A percentile compares a stretch with the other conserved stretches of the same genome.
Evolutionary conservation across 1,284 basidiomycete species (phyloP).

Genomic region (Rhodotorula sp.): DNA sequence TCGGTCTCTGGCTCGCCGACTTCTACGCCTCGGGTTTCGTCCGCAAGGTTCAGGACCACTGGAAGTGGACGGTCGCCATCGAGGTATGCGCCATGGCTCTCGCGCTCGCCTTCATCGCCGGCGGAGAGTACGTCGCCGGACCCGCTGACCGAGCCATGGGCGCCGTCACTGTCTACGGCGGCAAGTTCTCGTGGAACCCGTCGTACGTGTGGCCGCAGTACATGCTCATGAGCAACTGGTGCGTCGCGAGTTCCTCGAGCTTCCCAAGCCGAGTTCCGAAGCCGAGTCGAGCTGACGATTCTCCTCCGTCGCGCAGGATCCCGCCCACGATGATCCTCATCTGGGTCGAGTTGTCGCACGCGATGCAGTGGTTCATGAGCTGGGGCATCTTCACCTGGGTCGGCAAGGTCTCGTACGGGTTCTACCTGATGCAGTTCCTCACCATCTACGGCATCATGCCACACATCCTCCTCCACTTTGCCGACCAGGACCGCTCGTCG

Average conservation of each 20-base stretch:
- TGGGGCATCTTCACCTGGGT: slow-evolving; percentile 51
- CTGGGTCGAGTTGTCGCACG: slow-evolving; percentile 51
- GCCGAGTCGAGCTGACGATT: not conserved
- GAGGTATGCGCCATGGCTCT: slow-evolving; percentile 48
- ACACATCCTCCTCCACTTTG: slow-evolving; percentile 49
- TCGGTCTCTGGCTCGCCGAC: slow-evolving; percentile 50
- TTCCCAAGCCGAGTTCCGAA: not conserved
- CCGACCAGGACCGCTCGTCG: slow-evolving; percentile 38
- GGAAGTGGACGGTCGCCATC: slow-evolving; percentile 48
- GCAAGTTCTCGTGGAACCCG: slow-evolving; percentile 48
- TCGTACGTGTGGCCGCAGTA: slow-evolving; percentile 48
- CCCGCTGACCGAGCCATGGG: slow-evolving; percentile 47
- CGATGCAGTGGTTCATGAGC: slow-evolving; percentile 51
- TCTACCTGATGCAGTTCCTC: slow-evolving; percentile 53
- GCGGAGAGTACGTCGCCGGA: slow-evolving; percentile 47
- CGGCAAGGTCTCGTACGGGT: slow-evolving; percentile 52
- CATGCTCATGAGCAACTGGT: slow-evolving; percentile 49
- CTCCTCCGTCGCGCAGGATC: slow-evolving; percentile 36
- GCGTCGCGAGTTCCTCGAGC: slow-evolving; percentile 1
- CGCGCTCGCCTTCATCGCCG: slow-evolving; percentile 46
- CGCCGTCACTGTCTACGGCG: slow-evolving; percentile 48
- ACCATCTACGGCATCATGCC: slow-evolving; percentile 52
- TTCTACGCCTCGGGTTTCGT: slow-evolving; percentile 50
- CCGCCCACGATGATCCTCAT: slow-evolving; percentile 43
- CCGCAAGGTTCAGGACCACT: slow-evolving; percentile 50